phyloP scores from a whole-genome alignment of 2,329 filamentous ascomycete species.

The Xylariaceae sp. region DNA sequence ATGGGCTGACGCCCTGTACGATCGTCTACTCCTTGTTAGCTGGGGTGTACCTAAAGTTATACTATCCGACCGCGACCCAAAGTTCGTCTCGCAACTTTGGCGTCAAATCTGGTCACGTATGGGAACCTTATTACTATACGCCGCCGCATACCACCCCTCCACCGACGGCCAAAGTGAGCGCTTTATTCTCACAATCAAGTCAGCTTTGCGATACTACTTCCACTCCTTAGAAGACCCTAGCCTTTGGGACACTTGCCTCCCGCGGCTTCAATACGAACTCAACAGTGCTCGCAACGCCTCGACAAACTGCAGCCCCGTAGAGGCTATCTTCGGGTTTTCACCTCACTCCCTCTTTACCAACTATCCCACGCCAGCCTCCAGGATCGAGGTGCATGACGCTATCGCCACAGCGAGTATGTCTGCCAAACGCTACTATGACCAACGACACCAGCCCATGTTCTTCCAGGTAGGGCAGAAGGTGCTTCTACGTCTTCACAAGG shows the following conservation, averaged over 20 bases:
- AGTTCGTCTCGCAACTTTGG: background rate
- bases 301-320: background rate
- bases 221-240: background rate
- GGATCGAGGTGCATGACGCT: background rate
- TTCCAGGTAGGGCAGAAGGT: background rate
- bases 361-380: background rate
- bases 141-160: background rate
- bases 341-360: background rate
- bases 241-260: background rate
- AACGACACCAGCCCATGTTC: background rate
- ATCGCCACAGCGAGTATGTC: background rate
- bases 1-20: background rate
- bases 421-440: background rate
- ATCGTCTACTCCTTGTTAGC: background rate
- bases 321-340: background rate
- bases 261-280: background rate
- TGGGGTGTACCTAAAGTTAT: background rate
- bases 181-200: background rate
- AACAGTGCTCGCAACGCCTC: background rate
- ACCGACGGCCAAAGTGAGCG: background rate
- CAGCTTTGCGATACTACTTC: background rate
- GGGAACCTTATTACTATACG: background rate
- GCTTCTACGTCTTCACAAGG: slow-evolving; percentile 1
- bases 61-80: background rate
- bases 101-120: background rate